These are phyloP conservation scores for Citrus unshiu DNA, from an alignment of 345 rosid species.

Conservation along the genomic window DNA sequence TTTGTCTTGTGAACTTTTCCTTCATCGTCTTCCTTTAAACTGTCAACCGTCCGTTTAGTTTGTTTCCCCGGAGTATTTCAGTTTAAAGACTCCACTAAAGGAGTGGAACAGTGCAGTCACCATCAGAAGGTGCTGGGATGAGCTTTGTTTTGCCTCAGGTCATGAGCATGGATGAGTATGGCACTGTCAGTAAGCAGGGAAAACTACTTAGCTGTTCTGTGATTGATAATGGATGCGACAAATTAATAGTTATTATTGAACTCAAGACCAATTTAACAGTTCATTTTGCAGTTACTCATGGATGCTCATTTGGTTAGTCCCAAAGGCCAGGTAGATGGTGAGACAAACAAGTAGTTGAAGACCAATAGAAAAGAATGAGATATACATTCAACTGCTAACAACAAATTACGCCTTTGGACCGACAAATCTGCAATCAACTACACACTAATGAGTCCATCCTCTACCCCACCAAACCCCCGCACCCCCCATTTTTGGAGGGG, in stretches of 20 bases:
- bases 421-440: background rate
- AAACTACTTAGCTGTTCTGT: background rate
- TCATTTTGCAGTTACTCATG: background rate
- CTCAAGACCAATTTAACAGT: too few relatives aligned
- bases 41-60: background rate
- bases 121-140: background rate
- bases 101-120: too few relatives aligned
- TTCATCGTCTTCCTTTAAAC: background rate
- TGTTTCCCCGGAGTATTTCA: background rate
- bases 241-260: too few relatives aligned
- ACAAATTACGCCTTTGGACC: background rate
- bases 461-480: too few relatives aligned
- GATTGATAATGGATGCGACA: too few relatives aligned
- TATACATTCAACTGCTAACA: background rate
- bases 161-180: background rate
- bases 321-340: background rate
- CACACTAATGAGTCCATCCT: background rate
- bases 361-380: background rate
- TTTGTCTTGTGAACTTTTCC: background rate
- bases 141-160: too few relatives aligned
- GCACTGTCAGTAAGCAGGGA: background rate
- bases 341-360: background rate
- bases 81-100: background rate
- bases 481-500: too few relatives aligned
- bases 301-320: background rate